phyloP scores from a whole-genome alignment of 257 asterid genomes.

The Solanum etuberosum region DNA sequence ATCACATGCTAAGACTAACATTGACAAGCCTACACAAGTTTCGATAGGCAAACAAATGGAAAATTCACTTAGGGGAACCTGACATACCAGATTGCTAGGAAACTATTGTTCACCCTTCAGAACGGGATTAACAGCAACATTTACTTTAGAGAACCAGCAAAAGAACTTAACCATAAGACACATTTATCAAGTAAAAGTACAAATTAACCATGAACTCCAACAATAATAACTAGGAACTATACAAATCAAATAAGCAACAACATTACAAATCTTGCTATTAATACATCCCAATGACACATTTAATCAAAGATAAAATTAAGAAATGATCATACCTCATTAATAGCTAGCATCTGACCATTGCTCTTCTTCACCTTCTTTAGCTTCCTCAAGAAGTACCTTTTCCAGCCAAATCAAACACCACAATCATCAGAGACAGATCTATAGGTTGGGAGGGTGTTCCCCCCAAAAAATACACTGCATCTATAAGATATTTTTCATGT shows the following conservation, averaged over 20 bases:
- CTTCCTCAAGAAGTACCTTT: slow-evolving; percentile 81
- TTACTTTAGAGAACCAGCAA: background rate
- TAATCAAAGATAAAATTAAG: background rate
- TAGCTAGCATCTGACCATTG: slow-evolving; percentile 79
- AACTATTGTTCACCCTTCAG: background rate
- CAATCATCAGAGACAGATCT: background rate
- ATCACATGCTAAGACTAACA: background rate
- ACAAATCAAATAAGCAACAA: background rate
- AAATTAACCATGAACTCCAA: background rate
- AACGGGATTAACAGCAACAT: background rate
- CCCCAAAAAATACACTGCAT: background rate
- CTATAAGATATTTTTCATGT: background rate
- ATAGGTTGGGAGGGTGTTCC: too few relatives aligned
- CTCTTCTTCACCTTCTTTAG: slow-evolving; percentile 90
- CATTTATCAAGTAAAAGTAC: background rate
- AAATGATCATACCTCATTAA: slow-evolving; percentile 53
- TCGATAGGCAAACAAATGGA: background rate
- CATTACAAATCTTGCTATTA: background rate
- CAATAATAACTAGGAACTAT: background rate
- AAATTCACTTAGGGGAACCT: background rate
- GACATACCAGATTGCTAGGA: background rate
- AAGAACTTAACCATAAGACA: background rate
- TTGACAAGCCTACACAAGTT: background rate
- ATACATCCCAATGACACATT: background rate
- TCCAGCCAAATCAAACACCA: background rate